A percentile compares a stretch with the other conserved stretches of the same genome.
These are phyloP conservation scores for Pythium dissotocum DNA, from an alignment of 352 stramenopile species.

Conservation along the genomic window DNA sequence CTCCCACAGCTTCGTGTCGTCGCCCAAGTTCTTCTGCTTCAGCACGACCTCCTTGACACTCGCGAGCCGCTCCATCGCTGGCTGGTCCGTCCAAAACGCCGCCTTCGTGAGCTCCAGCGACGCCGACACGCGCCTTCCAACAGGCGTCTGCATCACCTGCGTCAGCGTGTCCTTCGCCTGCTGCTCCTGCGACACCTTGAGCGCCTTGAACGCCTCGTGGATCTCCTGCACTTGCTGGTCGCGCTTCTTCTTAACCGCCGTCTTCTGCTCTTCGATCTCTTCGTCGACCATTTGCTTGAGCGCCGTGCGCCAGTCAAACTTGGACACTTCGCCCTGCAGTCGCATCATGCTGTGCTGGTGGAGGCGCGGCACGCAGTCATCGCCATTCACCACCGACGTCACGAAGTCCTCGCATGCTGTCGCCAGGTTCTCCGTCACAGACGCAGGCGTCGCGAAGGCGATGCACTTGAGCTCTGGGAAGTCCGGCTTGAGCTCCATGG, in stretches of 20 bases:
- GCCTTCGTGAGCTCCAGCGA: slow-evolving; percentile 58
- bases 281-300: slow-evolving; percentile 61
- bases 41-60: slow-evolving; percentile 60
- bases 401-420: slow-evolving; percentile 54
- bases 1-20: slow-evolving; percentile 40
- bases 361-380: slow-evolving; percentile 80
- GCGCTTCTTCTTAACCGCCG: slow-evolving; percentile 42
- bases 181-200: slow-evolving; percentile 49
- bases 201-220: slow-evolving; percentile 38
- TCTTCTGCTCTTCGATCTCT: slow-evolving; percentile 61
- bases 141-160: slow-evolving; percentile 8
- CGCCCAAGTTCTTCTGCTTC: slow-evolving; percentile 32
- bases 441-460: slow-evolving; percentile 72
- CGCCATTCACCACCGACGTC: slow-evolving; percentile 73
- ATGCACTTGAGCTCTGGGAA: slow-evolving; percentile 62
- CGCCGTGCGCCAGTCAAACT: slow-evolving; percentile 65
- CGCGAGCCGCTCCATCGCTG: slow-evolving; percentile 48
- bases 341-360: slow-evolving; percentile 73
- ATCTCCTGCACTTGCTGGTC: slow-evolving; percentile 52
- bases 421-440: slow-evolving; percentile 64
- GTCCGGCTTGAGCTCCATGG: slow-evolving; percentile 45
- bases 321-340: slow-evolving; percentile 62
- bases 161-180: slow-evolving; percentile 48
- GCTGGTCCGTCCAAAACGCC: slow-evolving; percentile 56
- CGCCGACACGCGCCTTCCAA: slow-evolving; percentile 36